phyloP scores from a whole-genome alignment of 805 yeast genomes.

The Tetrapisispora taiwanensis region DNA sequence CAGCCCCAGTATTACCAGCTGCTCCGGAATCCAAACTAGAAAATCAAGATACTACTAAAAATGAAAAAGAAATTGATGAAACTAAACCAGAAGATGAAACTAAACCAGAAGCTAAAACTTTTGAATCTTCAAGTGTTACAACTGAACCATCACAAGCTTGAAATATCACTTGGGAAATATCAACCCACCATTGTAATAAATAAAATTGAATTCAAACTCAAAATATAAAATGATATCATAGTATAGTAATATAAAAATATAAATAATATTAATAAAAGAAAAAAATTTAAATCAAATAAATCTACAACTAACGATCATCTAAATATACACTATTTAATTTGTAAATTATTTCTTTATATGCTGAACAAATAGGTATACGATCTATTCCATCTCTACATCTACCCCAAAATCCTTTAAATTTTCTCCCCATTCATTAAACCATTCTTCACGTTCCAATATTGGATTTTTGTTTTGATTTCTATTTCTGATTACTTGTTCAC shows the following conservation, averaged over 20 bases:
- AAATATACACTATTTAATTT: no score
- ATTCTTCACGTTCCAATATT: slow-evolving; percentile 35
- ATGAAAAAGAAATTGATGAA: not conserved
- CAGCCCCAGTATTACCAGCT: not conserved
- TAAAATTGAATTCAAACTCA: no score
- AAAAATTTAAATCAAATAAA: no score
- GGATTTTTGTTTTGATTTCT: slow-evolving; percentile 30
- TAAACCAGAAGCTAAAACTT: slow-evolving; percentile 5
- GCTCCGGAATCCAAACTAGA: not conserved
- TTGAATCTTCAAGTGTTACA: slow-evolving; percentile 25
- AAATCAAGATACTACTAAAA: not conserved
- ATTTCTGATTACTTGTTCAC: slow-evolving; percentile 27
- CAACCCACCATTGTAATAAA: no score
- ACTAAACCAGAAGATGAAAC: slow-evolving; percentile 3
- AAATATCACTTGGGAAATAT: slow-evolving; percentile 7
- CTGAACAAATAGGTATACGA: no score
- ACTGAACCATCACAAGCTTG: slow-evolving; percentile 31
- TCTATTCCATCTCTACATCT: slow-evolving; percentile 53
- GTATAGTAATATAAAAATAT: no score
- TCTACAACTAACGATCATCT: no score
- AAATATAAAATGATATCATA: no score
- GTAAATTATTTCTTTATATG: no score
- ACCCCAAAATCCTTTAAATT: slow-evolving; percentile 79
- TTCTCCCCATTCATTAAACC: slow-evolving; percentile 82
- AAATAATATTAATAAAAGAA: no score